These are phyloP conservation scores for Leptosphaerulina australis DNA, from an alignment of 2,329 filamentous ascomycete species.

Conservation along the genomic window DNA sequence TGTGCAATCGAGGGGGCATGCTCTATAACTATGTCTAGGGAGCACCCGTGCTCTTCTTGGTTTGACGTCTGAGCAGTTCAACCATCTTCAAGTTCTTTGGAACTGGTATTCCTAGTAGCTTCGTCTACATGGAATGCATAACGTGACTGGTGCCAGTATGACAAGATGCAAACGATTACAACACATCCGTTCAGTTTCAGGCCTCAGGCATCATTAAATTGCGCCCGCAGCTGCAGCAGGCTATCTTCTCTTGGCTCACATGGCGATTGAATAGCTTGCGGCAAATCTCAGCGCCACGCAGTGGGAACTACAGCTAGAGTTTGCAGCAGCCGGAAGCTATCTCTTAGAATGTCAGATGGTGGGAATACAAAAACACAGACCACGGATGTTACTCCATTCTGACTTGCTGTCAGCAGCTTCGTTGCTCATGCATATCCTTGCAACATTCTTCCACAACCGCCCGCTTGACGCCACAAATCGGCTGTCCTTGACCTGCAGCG, in stretches of 20 bases:
- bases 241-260: conserved; percentile 36
- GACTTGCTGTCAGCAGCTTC: conserved; percentile 41
- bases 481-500: conserved; percentile 42
- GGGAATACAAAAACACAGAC: conserved; percentile 40
- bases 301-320: conserved; percentile 42
- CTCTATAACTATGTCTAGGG: not conserved
- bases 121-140: not conserved
- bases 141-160: not conserved
- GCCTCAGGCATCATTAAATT: conserved; percentile 30
- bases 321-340: conserved; percentile 37
- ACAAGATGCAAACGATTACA: conserved; percentile 15
- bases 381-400: conserved; percentile 30
- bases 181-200: conserved; percentile 22
- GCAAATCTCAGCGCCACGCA: conserved; percentile 44
- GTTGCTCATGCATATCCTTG: conserved; percentile 47
- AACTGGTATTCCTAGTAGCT: not conserved
- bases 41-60: not conserved
- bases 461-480: conserved; percentile 46
- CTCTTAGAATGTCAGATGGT: conserved; percentile 44
- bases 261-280: conserved; percentile 42
- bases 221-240: conserved; percentile 28
- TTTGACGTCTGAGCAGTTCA: not conserved
- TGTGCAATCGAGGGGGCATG: not conserved
- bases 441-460: conserved; percentile 38
- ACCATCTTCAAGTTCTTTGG: not conserved